These are phyloP conservation scores for Gamarada debralockiae DNA, from an alignment of 495 filamentous ascomycete genomes.

Conservation along the genomic window DNA sequence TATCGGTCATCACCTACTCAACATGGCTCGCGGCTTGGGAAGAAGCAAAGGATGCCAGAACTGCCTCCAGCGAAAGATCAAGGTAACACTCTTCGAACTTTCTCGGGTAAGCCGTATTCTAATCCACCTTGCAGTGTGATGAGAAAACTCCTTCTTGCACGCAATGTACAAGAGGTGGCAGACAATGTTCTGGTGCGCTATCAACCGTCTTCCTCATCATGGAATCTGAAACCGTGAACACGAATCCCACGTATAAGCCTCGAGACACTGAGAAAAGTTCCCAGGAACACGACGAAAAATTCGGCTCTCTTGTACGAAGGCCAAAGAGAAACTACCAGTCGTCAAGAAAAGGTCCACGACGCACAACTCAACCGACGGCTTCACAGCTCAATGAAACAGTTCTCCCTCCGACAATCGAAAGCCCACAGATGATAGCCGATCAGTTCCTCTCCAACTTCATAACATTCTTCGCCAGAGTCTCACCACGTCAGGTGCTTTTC, in stretches of 20 bases:
- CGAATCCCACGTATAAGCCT: too few species aligned
- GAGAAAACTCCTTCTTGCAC: neutral
- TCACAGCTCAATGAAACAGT: neutral
- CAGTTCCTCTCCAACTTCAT: slow-evolving; percentile 2
- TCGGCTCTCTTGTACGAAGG: too few species aligned
- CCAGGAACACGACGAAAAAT: too few species aligned
- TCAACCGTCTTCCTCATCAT: neutral
- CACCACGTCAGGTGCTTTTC: neutral
- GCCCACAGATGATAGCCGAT: neutral
- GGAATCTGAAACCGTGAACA: neutral
- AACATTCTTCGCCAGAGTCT: neutral
- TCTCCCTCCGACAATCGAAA: neutral
- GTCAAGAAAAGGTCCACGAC: too few species aligned
- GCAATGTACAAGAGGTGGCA: slow-evolving; percentile 1
- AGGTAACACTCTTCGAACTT: neutral
- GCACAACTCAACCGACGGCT: too few species aligned
- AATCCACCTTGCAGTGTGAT: neutral
- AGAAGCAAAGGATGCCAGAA: slow-evolving; percentile 7
- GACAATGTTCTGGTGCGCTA: slow-evolving; percentile 4
- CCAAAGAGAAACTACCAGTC: too few species aligned
- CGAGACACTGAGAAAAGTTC: too few species aligned
- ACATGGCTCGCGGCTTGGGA: neutral
- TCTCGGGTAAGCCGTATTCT: neutral
- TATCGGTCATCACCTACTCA: too few species aligned
- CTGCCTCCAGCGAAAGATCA: slow-evolving; percentile 3